These are phyloP conservation scores for Bolboschoenus planiculmis DNA, from an alignment of 176 grass and related monocot genomes.

Conservation along the genomic window DNA sequence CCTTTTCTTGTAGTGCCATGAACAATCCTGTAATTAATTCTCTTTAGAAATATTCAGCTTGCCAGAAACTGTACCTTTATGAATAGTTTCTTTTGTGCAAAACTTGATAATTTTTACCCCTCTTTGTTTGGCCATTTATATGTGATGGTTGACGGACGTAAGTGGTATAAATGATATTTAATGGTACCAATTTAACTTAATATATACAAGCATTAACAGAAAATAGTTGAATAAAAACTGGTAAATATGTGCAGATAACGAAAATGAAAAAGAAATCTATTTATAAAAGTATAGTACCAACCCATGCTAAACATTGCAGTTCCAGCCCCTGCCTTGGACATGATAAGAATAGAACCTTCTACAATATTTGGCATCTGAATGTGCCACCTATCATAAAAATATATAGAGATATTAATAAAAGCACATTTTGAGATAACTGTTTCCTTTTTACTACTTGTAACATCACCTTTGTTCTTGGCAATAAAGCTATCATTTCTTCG, in stretches of 20 bases:
- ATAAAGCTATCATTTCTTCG: not conserved
- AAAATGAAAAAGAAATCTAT: not conserved
- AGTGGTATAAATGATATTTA: not conserved
- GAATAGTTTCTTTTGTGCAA: not conserved
- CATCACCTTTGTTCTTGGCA: not conserved
- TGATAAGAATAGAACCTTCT: conserved; percentile 62
- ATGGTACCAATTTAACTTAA: not conserved
- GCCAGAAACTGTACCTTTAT: not conserved
- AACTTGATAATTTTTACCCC: not conserved
- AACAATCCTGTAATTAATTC: conserved; percentile 36
- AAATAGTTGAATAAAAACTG: not conserved
- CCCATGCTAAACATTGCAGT: conserved; percentile 88
- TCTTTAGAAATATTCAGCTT: not conserved
- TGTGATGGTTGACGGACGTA: not conserved
- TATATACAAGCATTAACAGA: not conserved
- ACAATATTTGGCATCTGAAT: conserved; percentile 53
- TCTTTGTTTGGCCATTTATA: not conserved
- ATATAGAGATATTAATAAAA: not conserved
- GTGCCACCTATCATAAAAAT: conserved; percentile 42
- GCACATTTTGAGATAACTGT: not conserved
- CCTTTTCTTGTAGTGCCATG: conserved; percentile 66
- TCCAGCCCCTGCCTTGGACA: conserved; percentile 56
- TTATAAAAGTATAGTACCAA: not conserved
- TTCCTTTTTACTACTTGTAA: not conserved
- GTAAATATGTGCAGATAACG: not conserved